Base-by-base conservation (phyloP, 2,329 filamentous ascomycete genomes). In the Xylariaceae sp. region DNA sequence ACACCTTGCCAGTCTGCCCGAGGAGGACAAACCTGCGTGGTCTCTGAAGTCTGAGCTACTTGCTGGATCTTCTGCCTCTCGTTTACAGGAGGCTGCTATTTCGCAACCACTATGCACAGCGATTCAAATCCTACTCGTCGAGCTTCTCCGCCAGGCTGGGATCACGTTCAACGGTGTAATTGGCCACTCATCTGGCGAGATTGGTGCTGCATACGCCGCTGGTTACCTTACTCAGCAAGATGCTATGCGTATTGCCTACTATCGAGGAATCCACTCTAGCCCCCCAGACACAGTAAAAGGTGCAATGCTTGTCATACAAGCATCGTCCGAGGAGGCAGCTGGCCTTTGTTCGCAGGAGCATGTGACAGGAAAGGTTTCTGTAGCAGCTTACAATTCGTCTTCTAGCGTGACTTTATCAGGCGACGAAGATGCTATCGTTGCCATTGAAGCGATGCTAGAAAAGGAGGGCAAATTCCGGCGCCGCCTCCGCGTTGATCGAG, bases 131-230 rank as follows among this genome's bases (percentile, higher is more conserved):
- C 43, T 32, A 26, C 29, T 52, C 3, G 50, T 46, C 7, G 50
- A 52, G 3, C 44, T 55, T 7, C 32, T 55, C 2, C 14, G 21
- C 14, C 32, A 19, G 20, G 46, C 29, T 26, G 19, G 21, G 2
- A 18, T 55, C 23, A 9, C 2, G 3, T 47, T 47, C 6, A 16
- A 20, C 5, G 42, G 42, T 9, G 47, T 47, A 3, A 21, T 49
- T 1, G 47, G 52, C 10, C 52, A 55, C 16, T 50, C 47, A 26
- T 26, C 23, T 4, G 52, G 52, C 16, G 52, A 55, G 32, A 55
- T 50, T 14, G 42, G 47, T 7, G 51, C 45, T 5, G 51, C 51
- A 6, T 54, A 49, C 19, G 37, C 44, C n/a, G 12, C 44, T 6
- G 44, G 21, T 16, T 20, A 40, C 14, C 12, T 43, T 7, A 42